Percentiles rank a stretch among this genome's conserved stretches.
Conservation (phyloP, 2,329 filamentous ascomycete species). For the Penicillium rolfsii region DNA sequence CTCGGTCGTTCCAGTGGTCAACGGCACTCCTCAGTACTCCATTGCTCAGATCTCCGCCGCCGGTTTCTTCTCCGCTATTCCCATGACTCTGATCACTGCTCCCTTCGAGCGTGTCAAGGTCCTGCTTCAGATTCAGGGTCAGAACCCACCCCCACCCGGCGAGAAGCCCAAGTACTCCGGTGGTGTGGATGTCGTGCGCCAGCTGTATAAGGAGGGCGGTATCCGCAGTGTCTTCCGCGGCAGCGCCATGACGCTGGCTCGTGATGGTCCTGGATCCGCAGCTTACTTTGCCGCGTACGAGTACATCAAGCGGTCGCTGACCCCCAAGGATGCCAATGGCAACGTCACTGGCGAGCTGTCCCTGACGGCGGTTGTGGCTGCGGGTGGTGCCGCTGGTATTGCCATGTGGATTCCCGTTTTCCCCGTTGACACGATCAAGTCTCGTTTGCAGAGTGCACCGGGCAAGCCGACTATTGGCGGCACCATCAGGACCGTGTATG, state of each 20-base stretch:
- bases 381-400: conserved; percentile 87
- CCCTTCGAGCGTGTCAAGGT: conserved; percentile 99
- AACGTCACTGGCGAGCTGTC: conserved; percentile 76
- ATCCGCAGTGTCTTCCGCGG: conserved; percentile 91
- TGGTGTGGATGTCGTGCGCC: conserved; percentile 85
- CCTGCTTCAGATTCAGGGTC: conserved; percentile 94
- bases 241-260: conserved; percentile 83
- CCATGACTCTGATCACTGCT: conserved; percentile 97
- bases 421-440: conserved; percentile 96
- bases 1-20: conserved; percentile 64
- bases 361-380: conserved; percentile 78
- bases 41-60: conserved; percentile 88
- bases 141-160: conserved; percentile 79
- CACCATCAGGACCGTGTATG: conserved; percentile 81
- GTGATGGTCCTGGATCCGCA: conserved; percentile 89
- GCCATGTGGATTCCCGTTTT: conserved; percentile 99
- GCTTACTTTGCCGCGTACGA: conserved; percentile 98
- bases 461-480: conserved; percentile 79
- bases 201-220: conserved; percentile 90
- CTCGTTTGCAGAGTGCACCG: conserved; percentile 85
- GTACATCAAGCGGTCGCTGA: conserved; percentile 85
- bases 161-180: conserved; percentile 92
- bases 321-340: conserved; percentile 76
- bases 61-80: conserved; percentile 96
- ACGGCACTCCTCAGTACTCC: conserved; percentile 67